These are phyloP conservation scores for Heliosperma pusillum DNA, from an alignment of 148 eudicot genomes.

Conservation along the genomic window DNA sequence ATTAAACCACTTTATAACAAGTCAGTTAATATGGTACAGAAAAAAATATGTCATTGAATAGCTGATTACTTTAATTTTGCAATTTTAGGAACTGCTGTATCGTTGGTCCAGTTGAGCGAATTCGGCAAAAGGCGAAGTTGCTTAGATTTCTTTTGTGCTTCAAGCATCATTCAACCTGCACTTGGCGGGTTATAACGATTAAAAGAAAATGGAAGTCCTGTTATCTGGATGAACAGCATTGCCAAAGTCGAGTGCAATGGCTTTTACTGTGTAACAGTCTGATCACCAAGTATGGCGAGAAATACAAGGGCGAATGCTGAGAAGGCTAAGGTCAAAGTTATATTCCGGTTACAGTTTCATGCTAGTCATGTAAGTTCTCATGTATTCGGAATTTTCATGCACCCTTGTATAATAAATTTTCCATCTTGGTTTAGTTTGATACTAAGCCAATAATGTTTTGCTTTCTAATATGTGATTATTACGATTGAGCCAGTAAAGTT, in stretches of 20 bases:
- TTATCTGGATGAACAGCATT: constrained; percentile 1
- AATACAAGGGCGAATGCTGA: constrained; percentile 76
- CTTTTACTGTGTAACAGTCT: constrained; percentile 31
- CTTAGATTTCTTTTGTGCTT: not conserved
- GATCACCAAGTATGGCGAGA: constrained; percentile 62
- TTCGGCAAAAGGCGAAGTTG: not conserved
- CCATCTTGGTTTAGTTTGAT: not conserved
- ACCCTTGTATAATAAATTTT: not conserved
- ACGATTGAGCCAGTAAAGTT: too few relatives aligned
- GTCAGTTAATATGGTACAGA: too few relatives aligned
- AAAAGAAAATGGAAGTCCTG: constrained; percentile 9
- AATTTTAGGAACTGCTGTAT: not conserved
- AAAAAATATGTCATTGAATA: too few relatives aligned
- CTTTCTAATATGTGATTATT: not conserved
- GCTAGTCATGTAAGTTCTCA: constrained; percentile 80
- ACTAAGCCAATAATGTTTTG: not conserved
- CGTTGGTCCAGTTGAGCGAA: not conserved
- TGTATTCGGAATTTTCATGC: not conserved
- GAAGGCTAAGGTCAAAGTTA: constrained; percentile 91
- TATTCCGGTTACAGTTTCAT: constrained; percentile 92
- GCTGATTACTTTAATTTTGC: not conserved
- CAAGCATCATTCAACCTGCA: not conserved
- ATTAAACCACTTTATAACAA: not conserved
- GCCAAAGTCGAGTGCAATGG: constrained; percentile 16
- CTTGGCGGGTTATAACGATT: not conserved